Evolutionary conservation across 2,329 filamentous ascomycete genomes (phyloP), one percentile per base, ranked within the genome.

Genomic region (Amylocarpus encephaloides): DNA sequence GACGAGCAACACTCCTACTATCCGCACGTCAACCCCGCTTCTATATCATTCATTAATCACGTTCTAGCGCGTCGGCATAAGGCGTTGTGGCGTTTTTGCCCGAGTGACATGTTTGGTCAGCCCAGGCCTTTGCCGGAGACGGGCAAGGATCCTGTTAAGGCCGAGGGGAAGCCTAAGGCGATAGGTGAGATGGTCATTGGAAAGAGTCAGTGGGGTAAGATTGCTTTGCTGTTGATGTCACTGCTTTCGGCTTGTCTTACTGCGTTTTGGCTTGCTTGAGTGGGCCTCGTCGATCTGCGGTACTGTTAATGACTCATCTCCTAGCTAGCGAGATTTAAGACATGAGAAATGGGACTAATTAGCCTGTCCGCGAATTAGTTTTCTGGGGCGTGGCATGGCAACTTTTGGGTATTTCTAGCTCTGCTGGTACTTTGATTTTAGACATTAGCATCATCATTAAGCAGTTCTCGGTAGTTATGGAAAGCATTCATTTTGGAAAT

Each of bases 21-120:
- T 44, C 64, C 64, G 2, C 52, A 59, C 1, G 47, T 62, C 9
- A 47, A 47, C 26, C 10, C 12, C 7, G 4, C 59, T 55, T 3
- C 48, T 44, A 36, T 59, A 1, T 64, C 62, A 33, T 18, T 64
- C 26, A 49, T 64, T 15, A 58, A 64, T 26, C 61, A 59, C 41
- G 7, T 56, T 16, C 48, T 62, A 55, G 52, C 63, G 29, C 26
- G 46, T 43, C 46, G 57, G 50, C 43, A 65, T 22, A 55, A 26
- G 59, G 58, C 10, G 60, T 56, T 12, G 6, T 66, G 63, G 63
- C 53, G 59, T 11, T 66, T 66, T 43, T 58, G 56, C 44, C 61
- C 63, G 2, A 62, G 59, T 43, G 59, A 61, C 22, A 58, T 56
- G 9, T 62, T 60, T 56, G 62, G 62, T 12, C 15, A 32, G 11